A percentile compares a stretch with the other conserved stretches of the same genome.
These are phyloP conservation scores for Ascochyta koolunga DNA, from an alignment of 2,329 filamentous ascomycete genomes.

Conservation along the genomic window DNA sequence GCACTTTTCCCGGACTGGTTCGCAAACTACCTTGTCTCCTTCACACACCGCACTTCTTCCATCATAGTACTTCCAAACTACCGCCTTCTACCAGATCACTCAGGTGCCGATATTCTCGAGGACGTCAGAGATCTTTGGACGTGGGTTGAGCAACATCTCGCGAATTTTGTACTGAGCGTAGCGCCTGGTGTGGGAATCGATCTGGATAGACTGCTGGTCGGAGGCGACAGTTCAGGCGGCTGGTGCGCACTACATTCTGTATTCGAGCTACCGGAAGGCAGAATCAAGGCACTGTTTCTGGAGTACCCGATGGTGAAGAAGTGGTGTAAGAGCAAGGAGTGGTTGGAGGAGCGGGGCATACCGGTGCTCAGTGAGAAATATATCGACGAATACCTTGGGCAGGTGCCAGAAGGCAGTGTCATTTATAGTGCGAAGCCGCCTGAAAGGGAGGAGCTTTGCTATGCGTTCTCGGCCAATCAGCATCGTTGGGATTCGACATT, in stretches of 20 bases:
- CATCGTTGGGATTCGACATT: conserved; percentile 4
- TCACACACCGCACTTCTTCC: conserved; percentile 44
- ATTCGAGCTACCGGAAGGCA: background rate
- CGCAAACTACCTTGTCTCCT: conserved; percentile 36
- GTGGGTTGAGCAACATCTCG: conserved; percentile 45
- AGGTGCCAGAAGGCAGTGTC: background rate
- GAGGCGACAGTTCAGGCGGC: conserved; percentile 38
- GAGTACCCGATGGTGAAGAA: conserved; percentile 11
- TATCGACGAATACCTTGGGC: conserved; percentile 4
- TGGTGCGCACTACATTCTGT: conserved; percentile 29
- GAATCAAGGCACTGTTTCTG: conserved; percentile 1
- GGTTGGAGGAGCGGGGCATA: conserved; percentile 2
- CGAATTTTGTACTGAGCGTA: background rate
- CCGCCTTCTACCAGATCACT: conserved; percentile 55
- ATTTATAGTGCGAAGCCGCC: background rate
- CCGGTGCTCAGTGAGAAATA: background rate
- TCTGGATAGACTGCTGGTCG: conserved; percentile 24
- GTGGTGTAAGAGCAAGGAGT: conserved; percentile 11
- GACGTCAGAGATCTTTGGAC: conserved; percentile 54
- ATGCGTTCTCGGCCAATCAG: conserved; percentile 5
- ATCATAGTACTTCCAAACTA: conserved; percentile 54
- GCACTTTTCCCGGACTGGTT: conserved; percentile 18
- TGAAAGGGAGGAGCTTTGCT: background rate
- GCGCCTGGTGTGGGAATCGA: conserved; percentile 10
- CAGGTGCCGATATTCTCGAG: conserved; percentile 49